phyloP scores from a whole-genome alignment of 257 asterid genomes.

The Prunella vulgaris region DNA sequence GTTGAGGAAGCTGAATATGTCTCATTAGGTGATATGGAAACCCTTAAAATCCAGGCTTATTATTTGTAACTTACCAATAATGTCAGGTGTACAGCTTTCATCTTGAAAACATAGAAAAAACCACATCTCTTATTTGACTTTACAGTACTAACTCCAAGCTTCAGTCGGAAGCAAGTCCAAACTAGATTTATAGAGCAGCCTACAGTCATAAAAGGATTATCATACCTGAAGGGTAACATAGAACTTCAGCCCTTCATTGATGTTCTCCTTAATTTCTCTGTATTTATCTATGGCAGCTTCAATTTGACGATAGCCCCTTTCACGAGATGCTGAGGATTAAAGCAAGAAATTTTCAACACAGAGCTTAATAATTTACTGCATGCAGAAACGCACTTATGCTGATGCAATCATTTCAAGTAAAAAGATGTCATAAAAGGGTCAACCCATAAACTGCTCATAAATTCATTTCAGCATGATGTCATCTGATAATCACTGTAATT shows the following conservation, averaged over 20 bases:
- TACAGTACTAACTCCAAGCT: conserved; percentile 9
- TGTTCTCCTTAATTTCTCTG: conserved; percentile 85
- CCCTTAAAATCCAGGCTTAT: conserved; percentile 6
- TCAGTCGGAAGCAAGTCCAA: background rate
- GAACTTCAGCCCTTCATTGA: conserved; percentile 93
- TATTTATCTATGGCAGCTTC: conserved; percentile 93
- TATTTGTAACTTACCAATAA: conserved; percentile 1
- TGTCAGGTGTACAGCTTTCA: background rate
- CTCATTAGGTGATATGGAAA: conserved; percentile 6
- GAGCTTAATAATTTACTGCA: background rate
- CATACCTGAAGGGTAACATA: conserved; percentile 93
- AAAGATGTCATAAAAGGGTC: background rate
- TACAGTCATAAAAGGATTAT: conserved; percentile 6
- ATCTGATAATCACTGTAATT: background rate
- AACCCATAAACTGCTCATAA: background rate
- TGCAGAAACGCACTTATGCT: background rate
- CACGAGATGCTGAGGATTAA: conserved; percentile 78
- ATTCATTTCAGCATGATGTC: background rate
- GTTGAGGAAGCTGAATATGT: background rate
- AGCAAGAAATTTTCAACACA: conserved; percentile 23
- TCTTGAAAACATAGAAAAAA: conserved; percentile 1
- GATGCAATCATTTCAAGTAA: background rate
- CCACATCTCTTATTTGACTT: background rate
- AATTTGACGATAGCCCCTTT: conserved; percentile 79
- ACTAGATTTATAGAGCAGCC: conserved; percentile 7